Conservation (phyloP, 2,329 filamentous ascomycete species). For the Lasiodiplodia sp. region DNA sequence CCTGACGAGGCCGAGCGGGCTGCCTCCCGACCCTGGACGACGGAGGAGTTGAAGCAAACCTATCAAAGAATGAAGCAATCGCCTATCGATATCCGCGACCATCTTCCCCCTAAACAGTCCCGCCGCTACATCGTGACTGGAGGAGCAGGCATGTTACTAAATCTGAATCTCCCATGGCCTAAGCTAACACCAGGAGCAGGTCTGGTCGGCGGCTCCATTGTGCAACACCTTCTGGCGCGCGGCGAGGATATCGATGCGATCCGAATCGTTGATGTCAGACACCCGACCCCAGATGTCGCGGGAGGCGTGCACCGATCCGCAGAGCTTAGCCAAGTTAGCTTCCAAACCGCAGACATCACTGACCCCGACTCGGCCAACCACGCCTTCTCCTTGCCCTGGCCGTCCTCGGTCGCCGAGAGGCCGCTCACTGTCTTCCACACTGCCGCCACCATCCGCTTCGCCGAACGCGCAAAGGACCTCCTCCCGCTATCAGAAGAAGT, state of each 20-base stretch:
- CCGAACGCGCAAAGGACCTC: slow-evolving; percentile 55
- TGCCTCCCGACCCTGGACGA: slow-evolving; percentile 36
- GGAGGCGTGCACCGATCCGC: slow-evolving; percentile 52
- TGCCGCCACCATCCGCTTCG: slow-evolving; percentile 61
- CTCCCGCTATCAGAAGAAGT: slow-evolving; percentile 57
- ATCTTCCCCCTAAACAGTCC: slow-evolving; percentile 46
- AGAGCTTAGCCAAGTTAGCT: slow-evolving; percentile 48
- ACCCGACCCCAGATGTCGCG: slow-evolving; percentile 40
- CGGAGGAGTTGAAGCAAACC: slow-evolving; percentile 42
- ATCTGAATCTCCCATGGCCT: neutral
- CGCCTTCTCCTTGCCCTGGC: slow-evolving; percentile 60
- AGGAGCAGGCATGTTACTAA: slow-evolving; percentile 40
- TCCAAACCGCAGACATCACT: slow-evolving; percentile 60
- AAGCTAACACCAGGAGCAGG: slow-evolving; percentile 44
- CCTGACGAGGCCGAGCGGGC: slow-evolving; percentile 31
- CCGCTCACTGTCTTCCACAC: slow-evolving; percentile 66
- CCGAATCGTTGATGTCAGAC: slow-evolving; percentile 61
- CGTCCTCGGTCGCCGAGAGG: slow-evolving; percentile 46
- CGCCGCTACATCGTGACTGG: slow-evolving; percentile 51
- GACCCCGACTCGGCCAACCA: slow-evolving; percentile 52
- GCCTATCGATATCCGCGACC: slow-evolving; percentile 44
- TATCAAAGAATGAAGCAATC: slow-evolving; percentile 40
- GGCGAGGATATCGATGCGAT: slow-evolving; percentile 60
- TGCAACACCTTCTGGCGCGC: slow-evolving; percentile 60
- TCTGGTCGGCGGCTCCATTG: slow-evolving; percentile 63